Base-by-base conservation (phyloP, 495 filamentous ascomycete species). In the Penicillium paxilli region DNA sequence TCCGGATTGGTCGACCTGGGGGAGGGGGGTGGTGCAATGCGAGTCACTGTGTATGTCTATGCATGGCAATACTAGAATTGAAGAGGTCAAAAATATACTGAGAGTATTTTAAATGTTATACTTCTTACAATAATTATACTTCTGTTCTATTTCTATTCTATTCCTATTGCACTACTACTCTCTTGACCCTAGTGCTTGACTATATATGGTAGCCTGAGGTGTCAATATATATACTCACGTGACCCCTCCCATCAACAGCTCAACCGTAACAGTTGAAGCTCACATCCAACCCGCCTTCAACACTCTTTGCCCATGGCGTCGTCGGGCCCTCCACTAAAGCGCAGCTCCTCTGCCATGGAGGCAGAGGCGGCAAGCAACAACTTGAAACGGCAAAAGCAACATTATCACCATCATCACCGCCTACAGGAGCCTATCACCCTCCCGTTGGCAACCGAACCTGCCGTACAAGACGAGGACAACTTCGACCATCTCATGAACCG, bases 401-500 rank as follows among this genome's bases (percentile, higher is more conserved):
- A 67, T 37, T 80, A 74, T 26, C 67, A 80, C 41, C 72, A 73
- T 21, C 79, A 79, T 38, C 77, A 80, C 60, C 68, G 67, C 16
- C 54, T 77, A 23, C 65, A 63, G 3, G 73, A 79, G 44, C 74
- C 75, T 19, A 59, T 75, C 11, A 42, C 22, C 11, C 51, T 65
- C 16, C 52, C 64, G 22, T 44, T 42, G 16, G 48, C 40, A 6
- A 44, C 61, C 40, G 64, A 67, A 51, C 64, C 62, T 9, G 62
- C 55, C 16, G 21, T 65, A 3, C 64, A 67, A 45, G 74, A 83
- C 62, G 74, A 77, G 24, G 65, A 73, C 52, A 66, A 70, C 30
- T 62, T 80, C 44, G 75, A 83, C 46, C 57, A 69, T 11, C 68
- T 88, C 47, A 75, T 90, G 57, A 75, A 77, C 44, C 75, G 82